Evolutionary conservation across 352 stramenopile genomes (phyloP).

Genomic region (Pythium rishiriense): DNA sequence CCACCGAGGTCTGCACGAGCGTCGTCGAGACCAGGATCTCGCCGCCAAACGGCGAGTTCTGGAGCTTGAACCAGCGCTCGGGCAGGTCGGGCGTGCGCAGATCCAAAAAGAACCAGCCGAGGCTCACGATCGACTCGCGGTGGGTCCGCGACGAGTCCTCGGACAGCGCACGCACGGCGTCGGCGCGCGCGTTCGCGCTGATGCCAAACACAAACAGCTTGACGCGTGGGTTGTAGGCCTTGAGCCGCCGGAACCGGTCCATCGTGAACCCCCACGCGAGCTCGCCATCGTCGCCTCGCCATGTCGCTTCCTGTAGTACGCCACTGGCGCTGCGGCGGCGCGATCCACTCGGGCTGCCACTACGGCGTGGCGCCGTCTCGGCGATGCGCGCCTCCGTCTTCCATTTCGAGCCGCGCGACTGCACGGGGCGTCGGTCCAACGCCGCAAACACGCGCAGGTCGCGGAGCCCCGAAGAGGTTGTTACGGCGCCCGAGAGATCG

Average conservation of each 20-base stretch:
- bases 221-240: slow-evolving; percentile 60
- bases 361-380: background rate
- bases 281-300: slow-evolving; percentile 43
- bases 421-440: slow-evolving; percentile 51
- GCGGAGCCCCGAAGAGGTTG: slow-evolving; percentile 27
- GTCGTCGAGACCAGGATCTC: slow-evolving; percentile 63
- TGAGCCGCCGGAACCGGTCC: slow-evolving; percentile 62
- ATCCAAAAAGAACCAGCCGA: slow-evolving; percentile 85
- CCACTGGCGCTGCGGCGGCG: slow-evolving; percentile 31
- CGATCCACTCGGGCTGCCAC: background rate
- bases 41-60: slow-evolving; percentile 68
- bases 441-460: slow-evolving; percentile 61
- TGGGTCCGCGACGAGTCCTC: slow-evolving; percentile 25
- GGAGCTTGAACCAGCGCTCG: slow-evolving; percentile 66
- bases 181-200: slow-evolving; percentile 25
- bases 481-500: background rate
- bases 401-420: slow-evolving; percentile 54
- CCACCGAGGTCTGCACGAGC: slow-evolving; percentile 28
- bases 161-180: slow-evolving; percentile 17
- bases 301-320: slow-evolving; percentile 57
- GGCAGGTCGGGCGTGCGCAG: slow-evolving; percentile 74
- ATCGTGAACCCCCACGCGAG: slow-evolving; percentile 64
- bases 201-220: slow-evolving; percentile 79
- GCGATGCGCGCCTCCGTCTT: slow-evolving; percentile 38
- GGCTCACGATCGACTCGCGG: slow-evolving; percentile 46